These are phyloP conservation scores for Umbilicus rupestris DNA, from an alignment of 164 flowering plant genomes.

Conservation along the genomic window DNA sequence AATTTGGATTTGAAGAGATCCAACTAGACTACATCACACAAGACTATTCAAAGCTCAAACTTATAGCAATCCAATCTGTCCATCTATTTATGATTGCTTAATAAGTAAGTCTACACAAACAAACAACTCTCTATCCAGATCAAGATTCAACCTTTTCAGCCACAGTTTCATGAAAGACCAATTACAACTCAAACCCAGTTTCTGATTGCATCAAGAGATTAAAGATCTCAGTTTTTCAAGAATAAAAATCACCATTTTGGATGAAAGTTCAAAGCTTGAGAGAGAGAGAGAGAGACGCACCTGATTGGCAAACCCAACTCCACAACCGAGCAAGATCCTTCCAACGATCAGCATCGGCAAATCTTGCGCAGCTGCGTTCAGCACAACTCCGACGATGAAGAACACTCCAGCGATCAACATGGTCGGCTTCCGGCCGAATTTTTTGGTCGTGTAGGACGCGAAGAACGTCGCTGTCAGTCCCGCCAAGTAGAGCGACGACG, in stretches of 20 bases:
- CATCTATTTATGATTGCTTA: no score
- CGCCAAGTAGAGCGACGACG: constrained; percentile 83
- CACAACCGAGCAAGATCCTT: constrained; percentile 83
- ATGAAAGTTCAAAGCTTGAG: neutral
- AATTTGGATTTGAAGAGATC: neutral
- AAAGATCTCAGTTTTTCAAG: neutral
- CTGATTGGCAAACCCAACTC: constrained; percentile 97
- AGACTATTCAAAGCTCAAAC: neutral
- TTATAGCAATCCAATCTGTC: no score
- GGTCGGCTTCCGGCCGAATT: constrained; percentile 52
- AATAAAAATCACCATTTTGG: neutral
- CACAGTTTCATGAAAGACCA: neutral
- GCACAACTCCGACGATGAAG: constrained; percentile 52
- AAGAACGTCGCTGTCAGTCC: constrained; percentile 71
- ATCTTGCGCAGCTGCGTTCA: constrained; percentile 69
- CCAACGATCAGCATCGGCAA: constrained; percentile 86
- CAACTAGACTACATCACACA: neutral
- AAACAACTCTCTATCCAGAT: neutral
- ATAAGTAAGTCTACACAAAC: no score
- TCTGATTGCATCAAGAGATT: neutral
- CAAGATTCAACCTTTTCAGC: neutral
- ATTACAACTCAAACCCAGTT: neutral
- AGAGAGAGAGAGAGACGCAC: constrained; percentile 18
- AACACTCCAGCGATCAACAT: constrained; percentile 83
- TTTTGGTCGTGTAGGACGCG: constrained; percentile 82